These are phyloP conservation scores for Cyphellophora europaea DNA, from an alignment of 2,329 filamentous ascomycete genomes.

Conservation along the genomic window DNA sequence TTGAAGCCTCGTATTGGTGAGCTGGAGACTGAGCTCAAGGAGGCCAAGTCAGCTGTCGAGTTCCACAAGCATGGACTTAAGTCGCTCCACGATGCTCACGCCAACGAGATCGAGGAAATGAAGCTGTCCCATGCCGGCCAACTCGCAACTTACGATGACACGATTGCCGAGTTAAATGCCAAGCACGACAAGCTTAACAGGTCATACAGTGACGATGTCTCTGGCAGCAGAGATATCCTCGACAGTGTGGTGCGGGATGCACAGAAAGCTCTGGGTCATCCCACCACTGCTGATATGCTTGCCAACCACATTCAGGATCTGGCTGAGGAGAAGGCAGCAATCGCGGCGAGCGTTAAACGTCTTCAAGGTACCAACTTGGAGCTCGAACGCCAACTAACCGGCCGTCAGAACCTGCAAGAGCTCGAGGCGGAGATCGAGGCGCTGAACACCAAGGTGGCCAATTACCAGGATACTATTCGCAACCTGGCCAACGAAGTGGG, in stretches of 20 bases:
- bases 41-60: constrained; percentile 44
- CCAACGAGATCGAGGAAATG: constrained; percentile 23
- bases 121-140: constrained; percentile 17
- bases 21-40: constrained; percentile 33
- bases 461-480: constrained; percentile 45
- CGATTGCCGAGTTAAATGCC: constrained; percentile 29
- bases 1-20: constrained; percentile 20
- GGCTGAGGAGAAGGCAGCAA: constrained; percentile 15
- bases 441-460: constrained; percentile 28
- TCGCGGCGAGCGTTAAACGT: constrained; percentile 12
- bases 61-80: constrained; percentile 38
- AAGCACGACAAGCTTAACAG: constrained; percentile 47
- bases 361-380: constrained; percentile 16
- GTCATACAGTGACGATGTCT: not conserved
- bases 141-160: constrained; percentile 25
- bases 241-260: constrained; percentile 32
- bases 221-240: constrained; percentile 37
- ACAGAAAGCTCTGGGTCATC: constrained; percentile 17
- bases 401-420: constrained; percentile 14
- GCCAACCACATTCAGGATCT: constrained; percentile 18
- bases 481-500: constrained; percentile 43
- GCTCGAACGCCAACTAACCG: constrained; percentile 16
- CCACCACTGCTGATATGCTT: constrained; percentile 18
- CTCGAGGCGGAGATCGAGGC: constrained; percentile 27
- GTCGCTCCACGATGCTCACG: constrained; percentile 28